Evolutionary conservation across 2,329 filamentous ascomycete genomes (phyloP).

Genomic region (Tolypocladium pustulatum): DNA sequence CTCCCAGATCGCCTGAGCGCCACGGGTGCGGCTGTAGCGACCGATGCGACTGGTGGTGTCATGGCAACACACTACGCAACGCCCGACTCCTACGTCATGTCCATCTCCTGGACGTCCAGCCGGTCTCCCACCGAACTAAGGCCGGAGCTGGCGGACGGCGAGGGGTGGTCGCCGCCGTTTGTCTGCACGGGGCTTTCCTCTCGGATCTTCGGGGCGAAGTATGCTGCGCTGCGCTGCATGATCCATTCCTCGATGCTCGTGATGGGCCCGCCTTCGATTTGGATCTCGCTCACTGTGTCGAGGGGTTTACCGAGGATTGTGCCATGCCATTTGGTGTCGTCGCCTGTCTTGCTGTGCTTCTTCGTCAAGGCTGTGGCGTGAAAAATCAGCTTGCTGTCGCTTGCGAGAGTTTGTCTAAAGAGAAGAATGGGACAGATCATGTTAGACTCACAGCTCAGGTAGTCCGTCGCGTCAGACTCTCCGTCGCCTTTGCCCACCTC

Average conservation of each 20-base stretch:
- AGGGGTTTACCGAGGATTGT: conserved; percentile 68
- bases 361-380: conserved; percentile 61
- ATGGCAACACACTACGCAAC: background rate
- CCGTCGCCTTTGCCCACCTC: conserved; percentile 67
- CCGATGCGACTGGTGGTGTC: background rate
- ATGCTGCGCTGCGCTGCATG: conserved; percentile 12
- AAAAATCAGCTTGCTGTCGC: background rate
- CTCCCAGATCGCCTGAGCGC: background rate
- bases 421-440: background rate
- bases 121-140: conserved; percentile 46
- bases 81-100: background rate
- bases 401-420: background rate
- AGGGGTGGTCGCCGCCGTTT: conserved; percentile 10
- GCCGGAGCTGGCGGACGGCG: conserved; percentile 41
- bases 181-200: conserved; percentile 1
- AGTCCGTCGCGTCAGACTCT: conserved; percentile 55
- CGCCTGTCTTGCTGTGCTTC: conserved; percentile 81
- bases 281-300: conserved; percentile 56
- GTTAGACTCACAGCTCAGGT: conserved; percentile 50
- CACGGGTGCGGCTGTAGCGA: background rate
- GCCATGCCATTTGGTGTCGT: conserved; percentile 76
- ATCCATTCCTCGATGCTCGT: conserved; percentile 28
- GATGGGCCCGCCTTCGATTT: conserved; percentile 62
- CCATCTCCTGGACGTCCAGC: conserved; percentile 18
- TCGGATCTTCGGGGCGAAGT: conserved; percentile 2